Percentiles rank a stretch among this genome's conserved stretches.
Evolutionary conservation across 768 basidiomycete genomes (phyloP).

Genomic region (Termitomyces sp.): DNA sequence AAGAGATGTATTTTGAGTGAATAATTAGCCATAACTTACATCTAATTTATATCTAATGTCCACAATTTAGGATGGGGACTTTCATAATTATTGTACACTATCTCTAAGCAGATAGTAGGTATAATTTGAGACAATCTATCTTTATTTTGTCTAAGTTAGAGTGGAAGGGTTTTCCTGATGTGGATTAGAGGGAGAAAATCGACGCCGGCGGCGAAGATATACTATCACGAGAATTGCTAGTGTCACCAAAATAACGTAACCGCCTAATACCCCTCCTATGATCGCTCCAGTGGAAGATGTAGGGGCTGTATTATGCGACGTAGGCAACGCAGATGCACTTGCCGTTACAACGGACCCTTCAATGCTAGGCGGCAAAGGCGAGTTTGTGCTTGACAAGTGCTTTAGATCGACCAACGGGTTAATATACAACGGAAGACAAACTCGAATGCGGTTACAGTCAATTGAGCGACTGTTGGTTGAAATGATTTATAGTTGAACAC

Average conservation of each 20-base stretch:
- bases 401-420: background rate
- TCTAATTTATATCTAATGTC: too few relatives aligned
- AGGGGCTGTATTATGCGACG: background rate
- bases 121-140: too few relatives aligned
- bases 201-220: background rate
- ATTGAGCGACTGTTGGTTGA: background rate
- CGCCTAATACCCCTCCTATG: background rate
- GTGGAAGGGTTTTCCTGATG: too few relatives aligned
- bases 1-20: too few relatives aligned
- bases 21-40: too few relatives aligned
- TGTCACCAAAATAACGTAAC: background rate
- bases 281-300: background rate
- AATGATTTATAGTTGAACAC: background rate
- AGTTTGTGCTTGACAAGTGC: background rate
- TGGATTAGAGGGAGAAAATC: background rate
- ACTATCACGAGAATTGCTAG: too few relatives aligned
- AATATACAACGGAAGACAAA: background rate
- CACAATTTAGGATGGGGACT: too few relatives aligned
- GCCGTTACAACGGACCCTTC: background rate
- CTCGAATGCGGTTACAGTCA: background rate
- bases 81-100: too few relatives aligned
- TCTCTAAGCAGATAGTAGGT: too few relatives aligned
- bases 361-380: background rate
- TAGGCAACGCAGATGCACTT: background rate
- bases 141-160: too few relatives aligned